Evolutionary conservation across 441 rosid genomes (phyloP).

Genomic region (Erysimum cheiri): DNA sequence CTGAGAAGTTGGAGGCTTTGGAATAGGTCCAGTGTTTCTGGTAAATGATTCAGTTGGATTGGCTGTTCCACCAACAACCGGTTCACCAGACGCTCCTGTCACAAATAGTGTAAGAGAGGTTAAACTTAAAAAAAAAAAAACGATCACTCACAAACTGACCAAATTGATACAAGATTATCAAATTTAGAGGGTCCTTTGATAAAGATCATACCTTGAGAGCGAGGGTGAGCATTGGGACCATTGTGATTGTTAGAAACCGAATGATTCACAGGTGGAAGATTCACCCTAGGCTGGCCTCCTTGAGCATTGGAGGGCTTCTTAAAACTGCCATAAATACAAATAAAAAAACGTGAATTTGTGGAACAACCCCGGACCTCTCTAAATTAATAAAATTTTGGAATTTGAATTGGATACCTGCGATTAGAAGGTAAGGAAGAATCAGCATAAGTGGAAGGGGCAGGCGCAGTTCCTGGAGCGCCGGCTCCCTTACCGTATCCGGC

Average conservation of each 20-base stretch:
- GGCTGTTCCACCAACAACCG: conserved; percentile 45
- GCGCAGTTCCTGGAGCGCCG: conserved; percentile 74
- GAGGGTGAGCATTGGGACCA: conserved; percentile 64
- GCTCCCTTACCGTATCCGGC: conserved; percentile 64
- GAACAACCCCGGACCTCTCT: too few relatives aligned
- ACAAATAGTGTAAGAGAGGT: conserved; percentile 20
- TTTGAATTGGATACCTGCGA: conserved; percentile 53
- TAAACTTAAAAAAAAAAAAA: not conserved
- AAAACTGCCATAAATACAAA: conserved; percentile 48
- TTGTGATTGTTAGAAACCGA: conserved; percentile 59
- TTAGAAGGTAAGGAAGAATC: conserved; percentile 50
- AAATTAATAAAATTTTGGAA: not conserved
- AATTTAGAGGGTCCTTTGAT: not conserved
- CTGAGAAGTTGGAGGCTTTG: conserved; percentile 85
- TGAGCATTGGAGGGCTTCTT: conserved; percentile 78
- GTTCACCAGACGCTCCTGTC: conserved; percentile 60
- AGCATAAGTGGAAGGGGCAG: conserved; percentile 69
- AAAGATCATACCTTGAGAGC: conserved; percentile 63
- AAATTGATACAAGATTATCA: conserved; percentile 2
- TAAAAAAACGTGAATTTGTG: not conserved
- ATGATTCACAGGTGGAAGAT: conserved; percentile 52
- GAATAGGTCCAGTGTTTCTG: conserved; percentile 63
- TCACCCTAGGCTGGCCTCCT: conserved; percentile 77
- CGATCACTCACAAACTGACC: conserved; percentile 10
- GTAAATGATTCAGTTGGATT: conserved; percentile 56